phyloP scores from a whole-genome alignment of 1,139 yeast genomes.

The Blastobotrys apis region DNA sequence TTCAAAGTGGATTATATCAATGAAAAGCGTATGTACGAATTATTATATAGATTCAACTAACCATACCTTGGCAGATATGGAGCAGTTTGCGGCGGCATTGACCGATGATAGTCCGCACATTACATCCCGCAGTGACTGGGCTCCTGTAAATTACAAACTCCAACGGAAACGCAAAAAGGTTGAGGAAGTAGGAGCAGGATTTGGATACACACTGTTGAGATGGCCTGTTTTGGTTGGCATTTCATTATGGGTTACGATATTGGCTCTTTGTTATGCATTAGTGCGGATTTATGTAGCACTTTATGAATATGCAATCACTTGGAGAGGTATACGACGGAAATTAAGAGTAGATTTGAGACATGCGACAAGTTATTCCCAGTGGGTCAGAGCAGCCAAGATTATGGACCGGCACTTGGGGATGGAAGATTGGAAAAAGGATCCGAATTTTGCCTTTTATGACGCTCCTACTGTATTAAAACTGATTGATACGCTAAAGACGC shows the following conservation, averaged over 20 bases:
- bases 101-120: constrained; percentile 36
- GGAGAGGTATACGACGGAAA: constrained; percentile 55
- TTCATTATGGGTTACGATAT: constrained; percentile 49
- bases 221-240: constrained; percentile 61
- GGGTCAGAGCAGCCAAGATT: constrained; percentile 54
- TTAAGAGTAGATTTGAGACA: constrained; percentile 49
- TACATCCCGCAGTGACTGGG: constrained; percentile 64
- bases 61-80: constrained; percentile 27
- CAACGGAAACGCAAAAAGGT: constrained; percentile 15
- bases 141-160: constrained; percentile 44
- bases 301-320: constrained; percentile 48
- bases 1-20: constrained; percentile 31
- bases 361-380: constrained; percentile 54
- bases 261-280: constrained; percentile 48
- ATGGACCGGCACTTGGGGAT: constrained; percentile 57
- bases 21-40: constrained; percentile 31
- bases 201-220: constrained; percentile 52
- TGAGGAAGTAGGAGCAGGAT: constrained; percentile 33
- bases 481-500: constrained; percentile 41
- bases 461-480: constrained; percentile 55
- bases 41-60: neutral
- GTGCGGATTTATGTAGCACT: constrained; percentile 61
- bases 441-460: constrained; percentile 65
- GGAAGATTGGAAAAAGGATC: constrained; percentile 60
- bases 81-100: constrained; percentile 34